Evolutionary conservation across 148 eudicot genomes (phyloP), one percentile per base, ranked within the genome.

Genomic region (Rhododendron simsii): DNA sequence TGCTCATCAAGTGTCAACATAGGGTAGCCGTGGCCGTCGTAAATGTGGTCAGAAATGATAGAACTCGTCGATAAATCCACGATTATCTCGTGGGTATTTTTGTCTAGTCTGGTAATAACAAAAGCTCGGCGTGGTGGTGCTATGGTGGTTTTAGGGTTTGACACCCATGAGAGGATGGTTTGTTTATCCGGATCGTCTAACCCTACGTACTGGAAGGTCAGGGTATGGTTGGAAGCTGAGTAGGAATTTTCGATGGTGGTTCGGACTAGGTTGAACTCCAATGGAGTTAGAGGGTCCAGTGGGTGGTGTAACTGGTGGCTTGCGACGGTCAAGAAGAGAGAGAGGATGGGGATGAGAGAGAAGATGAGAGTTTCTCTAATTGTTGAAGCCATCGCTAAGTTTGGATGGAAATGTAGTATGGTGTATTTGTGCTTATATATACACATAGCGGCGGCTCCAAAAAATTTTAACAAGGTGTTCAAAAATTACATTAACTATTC

Each of bases 181-280:
- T 86, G 63, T 51, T 92, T 93, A 23, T 84, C 81, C 26, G 94
- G 91, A 59, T 92, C 94, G 28, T 89, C 87, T 39, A 92, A 73
- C 87, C 91, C 95, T 5, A 92, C 89, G 44, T 91, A 91, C 11
- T 93, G 94, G 81, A 90, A 89, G 77, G 86, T 87, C 3, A 91
- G 78, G 37, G 81, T 92, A 44, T 85, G 75, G 33, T 61, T 47
- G 0, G 84, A 85, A 26, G 39, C 23, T 23, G 77, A 33, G 81
- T 33, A 53, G 57, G 86, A 71, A 0, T 81, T 13, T 48, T 76
- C 84, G 30, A 93, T 78, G 15, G 88, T 74, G 75, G 85, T 35
- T 83, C 78, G 89, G 69, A 91, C 87, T 89, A 88, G 89, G 28
- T 8, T 87, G 83, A 93, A 89, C 84, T 92, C 92, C 4, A 14